phyloP scores from a whole-genome alignment of 768 basidiomycete genomes.

The Cyclocybe cylindracea region DNA sequence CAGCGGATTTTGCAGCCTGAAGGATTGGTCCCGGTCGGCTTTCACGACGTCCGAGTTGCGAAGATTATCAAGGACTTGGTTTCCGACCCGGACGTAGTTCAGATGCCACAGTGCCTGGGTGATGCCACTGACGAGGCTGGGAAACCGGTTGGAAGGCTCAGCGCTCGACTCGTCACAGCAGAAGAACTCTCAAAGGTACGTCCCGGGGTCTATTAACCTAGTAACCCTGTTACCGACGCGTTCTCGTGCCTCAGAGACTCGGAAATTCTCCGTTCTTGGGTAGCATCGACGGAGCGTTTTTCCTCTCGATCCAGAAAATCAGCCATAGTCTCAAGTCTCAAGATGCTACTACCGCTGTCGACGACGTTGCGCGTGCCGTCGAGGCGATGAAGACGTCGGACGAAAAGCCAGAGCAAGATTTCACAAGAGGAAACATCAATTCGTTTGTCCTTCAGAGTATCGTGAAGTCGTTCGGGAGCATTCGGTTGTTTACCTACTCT shows the following conservation, averaged over 20 bases:
- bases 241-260: slow-evolving; percentile 40
- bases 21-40: slow-evolving; percentile 58
- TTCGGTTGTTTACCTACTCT: slow-evolving; percentile 28
- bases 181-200: slow-evolving; percentile 48
- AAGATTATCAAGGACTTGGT: slow-evolving; percentile 46
- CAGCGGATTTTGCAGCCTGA: slow-evolving; percentile 49
- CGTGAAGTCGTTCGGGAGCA: slow-evolving; percentile 35
- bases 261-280: slow-evolving; percentile 55
- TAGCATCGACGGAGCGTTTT: slow-evolving; percentile 53
- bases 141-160: slow-evolving; percentile 25
- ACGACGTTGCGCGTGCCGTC: not conserved
- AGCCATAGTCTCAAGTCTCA: slow-evolving; percentile 4
- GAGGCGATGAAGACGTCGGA: slow-evolving; percentile 5
- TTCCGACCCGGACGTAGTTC: slow-evolving; percentile 26
- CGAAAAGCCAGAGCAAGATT: not conserved
- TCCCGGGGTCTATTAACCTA: slow-evolving; percentile 4
- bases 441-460: slow-evolving; percentile 28
- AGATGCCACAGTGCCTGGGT: slow-evolving; percentile 30
- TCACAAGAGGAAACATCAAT: slow-evolving; percentile 18
- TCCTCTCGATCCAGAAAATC: slow-evolving; percentile 40
- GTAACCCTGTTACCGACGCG: slow-evolving; percentile 8
- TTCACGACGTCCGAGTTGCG: slow-evolving; percentile 61
- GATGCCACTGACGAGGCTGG: slow-evolving; percentile 24
- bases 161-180: slow-evolving; percentile 45
- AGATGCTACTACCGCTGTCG: not conserved